phyloP scores from a whole-genome alignment of 139 green algal genomes.

The Zygnema cylindricum region DNA sequence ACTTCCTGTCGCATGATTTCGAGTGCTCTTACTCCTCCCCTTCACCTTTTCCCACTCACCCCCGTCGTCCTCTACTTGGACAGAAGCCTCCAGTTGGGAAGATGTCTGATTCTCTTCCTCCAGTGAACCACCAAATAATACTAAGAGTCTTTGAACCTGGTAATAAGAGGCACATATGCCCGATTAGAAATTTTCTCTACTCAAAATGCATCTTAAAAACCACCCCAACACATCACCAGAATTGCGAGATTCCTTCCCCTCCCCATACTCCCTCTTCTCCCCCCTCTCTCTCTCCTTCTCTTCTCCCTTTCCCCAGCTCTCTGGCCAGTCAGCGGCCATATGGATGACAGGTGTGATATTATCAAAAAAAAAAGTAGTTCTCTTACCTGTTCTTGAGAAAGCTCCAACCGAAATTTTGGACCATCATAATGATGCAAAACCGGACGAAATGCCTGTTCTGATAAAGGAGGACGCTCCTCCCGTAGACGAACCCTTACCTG shows the following conservation, averaged over 20 bases:
- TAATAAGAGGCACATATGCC: too few species aligned
- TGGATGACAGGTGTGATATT: too few species aligned
- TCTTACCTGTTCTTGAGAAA: slow-evolving; percentile 35
- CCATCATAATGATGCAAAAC: slow-evolving; percentile 44
- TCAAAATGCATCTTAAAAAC: too few species aligned
- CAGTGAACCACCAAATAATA: slow-evolving; percentile 6
- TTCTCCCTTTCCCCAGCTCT: too few species aligned
- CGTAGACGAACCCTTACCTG: slow-evolving; percentile 46
- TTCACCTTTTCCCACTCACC: slow-evolving; percentile 40
- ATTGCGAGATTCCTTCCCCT: too few species aligned
- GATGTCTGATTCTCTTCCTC: neutral
- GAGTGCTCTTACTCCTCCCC: slow-evolving; percentile 30
- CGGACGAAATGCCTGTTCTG: slow-evolving; percentile 33
- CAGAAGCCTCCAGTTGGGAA: neutral
- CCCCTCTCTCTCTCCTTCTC: too few species aligned
- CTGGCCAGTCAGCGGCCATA: too few species aligned
- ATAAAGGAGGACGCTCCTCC: slow-evolving; percentile 23
- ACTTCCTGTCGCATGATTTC: neutral
- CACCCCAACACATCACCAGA: too few species aligned
- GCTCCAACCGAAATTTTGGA: slow-evolving; percentile 51
- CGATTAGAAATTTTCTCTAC: too few species aligned
- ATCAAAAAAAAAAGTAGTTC: too few species aligned
- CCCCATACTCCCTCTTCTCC: too few species aligned
- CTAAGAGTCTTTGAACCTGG: neutral
- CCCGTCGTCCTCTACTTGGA: neutral